Base-by-base conservation (phyloP, 2,329 filamentous ascomycete species). In the Zymoseptoria passerinii region DNA sequence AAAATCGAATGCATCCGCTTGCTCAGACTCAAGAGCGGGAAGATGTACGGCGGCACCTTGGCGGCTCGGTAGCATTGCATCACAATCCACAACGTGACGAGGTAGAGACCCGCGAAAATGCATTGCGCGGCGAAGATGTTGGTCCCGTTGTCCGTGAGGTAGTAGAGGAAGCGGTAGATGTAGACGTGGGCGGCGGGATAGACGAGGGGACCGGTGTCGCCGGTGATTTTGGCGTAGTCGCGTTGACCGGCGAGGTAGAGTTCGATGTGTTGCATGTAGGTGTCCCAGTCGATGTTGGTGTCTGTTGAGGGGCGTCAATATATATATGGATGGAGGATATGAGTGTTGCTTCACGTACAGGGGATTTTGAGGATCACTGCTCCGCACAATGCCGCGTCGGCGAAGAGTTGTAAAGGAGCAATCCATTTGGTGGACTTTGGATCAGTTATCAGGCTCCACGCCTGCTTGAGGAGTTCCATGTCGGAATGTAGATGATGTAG, bases 221-320 rank as follows among this genome's bases (percentile, higher is more conserved):
- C 94, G 70, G 87, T 82, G 71, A 99, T 92, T 58, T 85, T 81
- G 61, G 83, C 84, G 74, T 99, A 99, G 74, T 96, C 87, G 71
- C 89, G 85, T 78, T 97, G 92, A 69, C 94, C 94, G 18, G 83
- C 80, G 51, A 92, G 77, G 69, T 88, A 94, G 66, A 92, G 85
- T 48, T 82, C 76, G 50, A 97, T 81, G 70, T 99, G 94, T 72
- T 96, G 83, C 92, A 99, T 97, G 74, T 99, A 99, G 0, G 94
- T 90, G 59, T 81, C 82, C 92, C 92, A 99, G 76, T 99, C 94
- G 70, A 99, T 99, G 74, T 99, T 94, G 50, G 94, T 99, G 72
- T 99, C 94, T 89, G 65, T 50, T 13, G 23, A 20, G 18, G 35
- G 35, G 10, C 10, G 35, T 40, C 10, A 40, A 16, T 54, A 53